Evolutionary conservation across 2,329 filamentous ascomycete genomes (phyloP).

Genomic region (Sclerotinia borealis): DNA sequence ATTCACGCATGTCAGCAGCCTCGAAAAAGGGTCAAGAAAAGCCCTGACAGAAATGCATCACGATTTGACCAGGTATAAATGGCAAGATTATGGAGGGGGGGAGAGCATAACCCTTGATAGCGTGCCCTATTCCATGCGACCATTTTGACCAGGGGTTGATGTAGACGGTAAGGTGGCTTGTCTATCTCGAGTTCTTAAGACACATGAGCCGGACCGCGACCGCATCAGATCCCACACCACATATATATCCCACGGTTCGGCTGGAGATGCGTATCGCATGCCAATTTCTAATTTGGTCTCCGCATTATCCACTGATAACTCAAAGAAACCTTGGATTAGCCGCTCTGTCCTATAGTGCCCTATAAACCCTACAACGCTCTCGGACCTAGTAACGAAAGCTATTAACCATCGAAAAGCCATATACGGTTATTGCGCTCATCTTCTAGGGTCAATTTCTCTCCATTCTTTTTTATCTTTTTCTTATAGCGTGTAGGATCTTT

Average conservation of each 20-base stretch:
- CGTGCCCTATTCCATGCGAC: conserved; percentile 8
- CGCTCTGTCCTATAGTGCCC: conserved; percentile 34
- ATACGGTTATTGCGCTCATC: conserved; percentile 31
- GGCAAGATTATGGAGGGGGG: not conserved
- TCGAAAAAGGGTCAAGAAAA: not conserved
- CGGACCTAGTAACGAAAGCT: conserved; percentile 20
- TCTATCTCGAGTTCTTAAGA: conserved; percentile 22
- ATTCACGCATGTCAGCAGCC: conserved; percentile 3
- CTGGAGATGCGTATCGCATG: conserved; percentile 34
- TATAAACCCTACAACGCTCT: conserved; percentile 20
- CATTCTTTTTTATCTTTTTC: conserved; percentile 19
- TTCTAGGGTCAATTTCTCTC: conserved; percentile 28
- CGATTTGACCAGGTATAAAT: conserved; percentile 2
- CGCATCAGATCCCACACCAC: conserved; percentile 35
- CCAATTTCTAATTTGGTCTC: conserved; percentile 28
- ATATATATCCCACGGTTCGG: conserved; percentile 33
- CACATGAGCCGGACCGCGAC: conserved; percentile 40
- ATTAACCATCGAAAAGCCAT: conserved; percentile 31
- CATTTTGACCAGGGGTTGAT: conserved; percentile 25
- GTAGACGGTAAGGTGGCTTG: conserved; percentile 30
- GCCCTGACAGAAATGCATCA: conserved; percentile 6
- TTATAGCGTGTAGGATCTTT: conserved; percentile 25
- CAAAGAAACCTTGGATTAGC: conserved; percentile 38
- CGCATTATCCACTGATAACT: conserved; percentile 38
- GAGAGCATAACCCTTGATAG: not conserved